Conservation (phyloP, 2,329 filamentous ascomycete species). For the Calonectria naviculata region DNA sequence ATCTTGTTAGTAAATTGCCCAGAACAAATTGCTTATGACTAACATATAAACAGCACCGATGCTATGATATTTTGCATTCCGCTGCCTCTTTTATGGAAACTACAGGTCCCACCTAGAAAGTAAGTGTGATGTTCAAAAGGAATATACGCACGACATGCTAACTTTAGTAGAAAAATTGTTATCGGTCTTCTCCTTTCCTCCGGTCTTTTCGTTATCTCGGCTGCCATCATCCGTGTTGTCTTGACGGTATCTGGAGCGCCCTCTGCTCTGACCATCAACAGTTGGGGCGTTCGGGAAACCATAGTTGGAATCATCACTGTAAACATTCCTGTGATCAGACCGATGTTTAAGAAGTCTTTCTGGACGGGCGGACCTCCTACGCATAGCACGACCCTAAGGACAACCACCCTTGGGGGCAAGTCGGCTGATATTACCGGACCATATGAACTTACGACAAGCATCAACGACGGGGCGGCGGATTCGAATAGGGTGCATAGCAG, state of each 20-base stretch:
- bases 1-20: constrained; percentile 26
- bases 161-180: constrained; percentile 33
- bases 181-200: constrained; percentile 40
- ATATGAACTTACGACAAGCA: constrained; percentile 30
- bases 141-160: fast-evolving
- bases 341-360: constrained; percentile 25
- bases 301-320: constrained; percentile 53
- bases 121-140: not conserved
- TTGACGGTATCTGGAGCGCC: constrained; percentile 33
- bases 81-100: constrained; percentile 33
- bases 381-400: constrained; percentile 1
- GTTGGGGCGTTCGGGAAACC: constrained; percentile 42
- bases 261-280: constrained; percentile 37
- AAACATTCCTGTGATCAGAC: constrained; percentile 37
- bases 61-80: constrained; percentile 31
- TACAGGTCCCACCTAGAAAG: constrained; percentile 34
- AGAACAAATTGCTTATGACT: not conserved
- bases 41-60: constrained; percentile 19
- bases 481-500: constrained; percentile 18
- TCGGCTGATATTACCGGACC: constrained; percentile 21
- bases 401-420: constrained; percentile 7
- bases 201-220: constrained; percentile 40
- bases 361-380: not conserved
- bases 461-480: not conserved
- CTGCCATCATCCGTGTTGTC: constrained; percentile 35